A percentile compares a stretch with the other conserved stretches of the same genome.
phyloP scores from a whole-genome alignment of 306 rosid genomes.

The Heteromeles arbutifolia region DNA sequence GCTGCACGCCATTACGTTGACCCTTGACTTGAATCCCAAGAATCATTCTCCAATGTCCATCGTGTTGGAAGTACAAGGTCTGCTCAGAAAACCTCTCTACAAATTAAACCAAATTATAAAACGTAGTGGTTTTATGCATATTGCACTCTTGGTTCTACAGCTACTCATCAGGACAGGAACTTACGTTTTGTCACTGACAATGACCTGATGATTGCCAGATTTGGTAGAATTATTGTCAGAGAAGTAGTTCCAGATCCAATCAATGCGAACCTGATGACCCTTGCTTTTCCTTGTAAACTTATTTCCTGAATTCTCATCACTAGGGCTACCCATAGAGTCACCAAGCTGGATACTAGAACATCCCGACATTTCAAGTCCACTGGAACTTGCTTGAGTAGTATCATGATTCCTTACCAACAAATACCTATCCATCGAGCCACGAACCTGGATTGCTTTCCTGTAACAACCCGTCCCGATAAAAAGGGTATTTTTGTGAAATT shows the following conservation, averaged over 20 bases:
- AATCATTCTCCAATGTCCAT: conserved; percentile 82
- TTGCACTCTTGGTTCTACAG: neutral
- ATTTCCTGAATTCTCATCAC: conserved; percentile 18
- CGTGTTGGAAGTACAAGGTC: conserved; percentile 88
- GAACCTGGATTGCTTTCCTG: conserved; percentile 28
- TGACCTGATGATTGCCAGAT: conserved; percentile 28
- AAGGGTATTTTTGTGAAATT: no score
- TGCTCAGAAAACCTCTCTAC: conserved; percentile 29
- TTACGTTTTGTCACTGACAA: conserved; percentile 56
- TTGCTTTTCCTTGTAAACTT: conserved; percentile 13
- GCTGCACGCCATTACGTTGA: conserved; percentile 31
- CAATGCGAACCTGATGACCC: conserved; percentile 62
- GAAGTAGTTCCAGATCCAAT: conserved; percentile 85
- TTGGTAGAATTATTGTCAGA: conserved; percentile 36
- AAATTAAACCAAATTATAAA: conserved; percentile 23
- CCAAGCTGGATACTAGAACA: conserved; percentile 12
- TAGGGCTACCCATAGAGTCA: conserved; percentile 5
- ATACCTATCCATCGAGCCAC: conserved; percentile 42
- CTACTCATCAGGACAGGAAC: conserved; percentile 12
- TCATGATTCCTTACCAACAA: conserved; percentile 1
- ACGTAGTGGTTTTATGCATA: neutral
- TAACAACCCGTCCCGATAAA: no score
- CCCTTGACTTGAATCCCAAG: conserved; percentile 68
- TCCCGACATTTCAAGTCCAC: conserved; percentile 12
- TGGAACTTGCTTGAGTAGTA: conserved; percentile 21